Percentiles rank a stretch among this genome's conserved stretches.
Evolutionary conservation across 805 yeast species (phyloP).

Genomic region (Grigorovia yakushimaensis): DNA sequence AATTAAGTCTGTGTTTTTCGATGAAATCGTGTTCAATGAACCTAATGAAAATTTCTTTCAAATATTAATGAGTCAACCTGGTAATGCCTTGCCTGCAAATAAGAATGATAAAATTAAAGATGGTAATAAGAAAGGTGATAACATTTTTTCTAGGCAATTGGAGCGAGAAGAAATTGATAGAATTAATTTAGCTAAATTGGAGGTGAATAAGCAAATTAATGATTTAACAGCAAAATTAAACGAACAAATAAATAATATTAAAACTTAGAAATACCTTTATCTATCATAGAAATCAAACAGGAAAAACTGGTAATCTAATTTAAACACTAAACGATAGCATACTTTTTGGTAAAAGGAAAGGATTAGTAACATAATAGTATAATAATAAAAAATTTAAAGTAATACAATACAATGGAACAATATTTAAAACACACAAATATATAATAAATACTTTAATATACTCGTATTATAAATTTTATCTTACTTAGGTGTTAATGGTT

Average conservation of each 20-base stretch:
- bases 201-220: conserved; percentile 36
- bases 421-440: neutral
- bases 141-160: conserved; percentile 39
- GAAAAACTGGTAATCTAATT: too few relatives aligned
- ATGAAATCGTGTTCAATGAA: conserved; percentile 89
- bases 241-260: conserved; percentile 28
- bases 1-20: conserved; percentile 61
- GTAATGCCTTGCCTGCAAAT: conserved; percentile 39
- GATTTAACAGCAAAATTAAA: conserved; percentile 26
- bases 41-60: conserved; percentile 88
- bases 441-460: neutral
- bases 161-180: conserved; percentile 60
- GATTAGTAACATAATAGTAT: too few relatives aligned
- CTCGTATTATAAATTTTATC: neutral
- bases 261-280: too few relatives aligned
- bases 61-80: conserved; percentile 58
- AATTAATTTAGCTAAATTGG: conserved; percentile 36
- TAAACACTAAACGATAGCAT: too few relatives aligned
- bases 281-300: conserved; percentile 11
- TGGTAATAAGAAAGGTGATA: conserved; percentile 23
- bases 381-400: too few relatives aligned
- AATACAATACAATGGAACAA: too few relatives aligned
- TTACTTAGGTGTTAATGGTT: conserved; percentile 13
- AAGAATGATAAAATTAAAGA: neutral
- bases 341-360: too few relatives aligned